Base-by-base conservation (phyloP, 352 stramenopile species). In the Pythium phragmitis region DNA sequence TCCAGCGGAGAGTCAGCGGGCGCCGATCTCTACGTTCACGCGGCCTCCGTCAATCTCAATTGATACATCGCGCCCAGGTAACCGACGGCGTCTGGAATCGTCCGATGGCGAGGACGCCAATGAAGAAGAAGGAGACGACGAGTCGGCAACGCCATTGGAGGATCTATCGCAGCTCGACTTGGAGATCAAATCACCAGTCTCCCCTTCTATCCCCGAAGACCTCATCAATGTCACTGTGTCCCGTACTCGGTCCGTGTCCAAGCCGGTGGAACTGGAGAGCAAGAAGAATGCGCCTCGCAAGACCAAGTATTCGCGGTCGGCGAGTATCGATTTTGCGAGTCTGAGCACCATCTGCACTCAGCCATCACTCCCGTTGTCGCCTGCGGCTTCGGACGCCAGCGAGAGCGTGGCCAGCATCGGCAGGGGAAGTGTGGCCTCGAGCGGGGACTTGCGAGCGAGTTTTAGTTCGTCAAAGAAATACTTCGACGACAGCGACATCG, bases 401-500 rank as follows among this genome's bases (percentile, higher is more conserved):
- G 67, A 69, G 11, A 72, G 57, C 43, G 52, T 62, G 2, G 16
- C 37, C 7, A 63, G 57, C 14, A 13, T 13, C 7, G 60, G 52
- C 14, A 17, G 52, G 21, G 53, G 58, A 2, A 62, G 52, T n/a
- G 26, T 62, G 34, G 34, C 34, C 1, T 72, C 65, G 1, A 72
- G 41, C 33, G 28, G 42, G 17, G 49, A 67, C 50, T 63, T 70
- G 5, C 67, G 67, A 7, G 72, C 60, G 17, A 85, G 76, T 48
- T 59, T 73, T 21, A 62, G n/a, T 41, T 65, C 56, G 7, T 61
- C 55, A 4, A 78, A 79, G 46, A 89, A 89, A 42, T 86, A 77
- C 12, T 92, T 92, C 69, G 84, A 92, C 65, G 84, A 92, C 63
- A 92, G 81, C 55, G 84, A 92, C 55, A 92, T 92, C 47, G 81